phyloP scores from a whole-genome alignment of 2,329 filamentous ascomycete species.

The Cladosporium velox region DNA sequence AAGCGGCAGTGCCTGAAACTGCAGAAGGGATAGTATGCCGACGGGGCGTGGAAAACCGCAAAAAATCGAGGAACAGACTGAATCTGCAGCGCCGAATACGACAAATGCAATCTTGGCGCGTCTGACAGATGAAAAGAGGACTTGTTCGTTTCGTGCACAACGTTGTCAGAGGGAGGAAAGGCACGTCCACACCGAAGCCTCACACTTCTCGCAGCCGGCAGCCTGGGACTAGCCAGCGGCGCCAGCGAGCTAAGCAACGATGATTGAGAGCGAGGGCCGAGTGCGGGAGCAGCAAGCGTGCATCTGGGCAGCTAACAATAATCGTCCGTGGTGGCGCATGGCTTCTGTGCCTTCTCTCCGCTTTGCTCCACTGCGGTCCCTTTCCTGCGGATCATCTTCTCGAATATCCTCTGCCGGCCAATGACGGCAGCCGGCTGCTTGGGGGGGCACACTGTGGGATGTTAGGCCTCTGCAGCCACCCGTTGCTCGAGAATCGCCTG shows the following conservation, averaged over 20 bases:
- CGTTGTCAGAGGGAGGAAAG: constrained; percentile 18
- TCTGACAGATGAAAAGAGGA: not conserved
- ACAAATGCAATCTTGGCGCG: constrained; percentile 21
- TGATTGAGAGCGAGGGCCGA: constrained; percentile 20
- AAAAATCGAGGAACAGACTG: not conserved
- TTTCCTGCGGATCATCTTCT: constrained; percentile 17
- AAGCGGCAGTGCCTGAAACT: constrained; percentile 19
- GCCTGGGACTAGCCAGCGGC: constrained; percentile 20
- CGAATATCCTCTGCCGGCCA: constrained; percentile 8
- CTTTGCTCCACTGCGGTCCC: constrained; percentile 9
- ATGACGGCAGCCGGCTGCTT: constrained; percentile 5
- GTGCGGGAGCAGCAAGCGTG: constrained; percentile 21
- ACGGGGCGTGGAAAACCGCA: not conserved
- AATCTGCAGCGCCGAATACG: constrained; percentile 11
- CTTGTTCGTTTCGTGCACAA: constrained; percentile 10
- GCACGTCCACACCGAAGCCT: constrained; percentile 18
- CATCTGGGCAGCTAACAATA: constrained; percentile 20
- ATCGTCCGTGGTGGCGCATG: constrained; percentile 18
- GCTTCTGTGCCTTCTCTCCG: constrained; percentile 8
- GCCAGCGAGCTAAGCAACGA: constrained; percentile 21
- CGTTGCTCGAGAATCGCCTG: constrained; percentile 17
- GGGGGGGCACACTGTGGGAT: constrained; percentile 10
- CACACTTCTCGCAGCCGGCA: constrained; percentile 20
- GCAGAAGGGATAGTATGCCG: constrained; percentile 12
- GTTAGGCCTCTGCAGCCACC: constrained; percentile 15